Evolutionary conservation across 129 eudicot species (phyloP).

Genomic region (Mikania micrantha): DNA sequence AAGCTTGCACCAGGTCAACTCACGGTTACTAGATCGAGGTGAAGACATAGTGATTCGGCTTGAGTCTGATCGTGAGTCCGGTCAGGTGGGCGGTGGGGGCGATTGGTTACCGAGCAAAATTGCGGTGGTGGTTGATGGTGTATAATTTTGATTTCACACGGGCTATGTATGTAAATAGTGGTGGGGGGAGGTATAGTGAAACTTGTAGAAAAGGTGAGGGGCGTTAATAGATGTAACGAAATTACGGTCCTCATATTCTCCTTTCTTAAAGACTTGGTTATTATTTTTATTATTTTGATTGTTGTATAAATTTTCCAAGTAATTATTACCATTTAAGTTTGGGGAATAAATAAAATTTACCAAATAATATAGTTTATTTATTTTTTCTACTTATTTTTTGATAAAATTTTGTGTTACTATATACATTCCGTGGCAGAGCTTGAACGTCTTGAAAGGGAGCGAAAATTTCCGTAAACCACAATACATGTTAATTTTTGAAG

Average conservation of each 20-base stretch:
- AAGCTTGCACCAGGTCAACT: conserved; percentile 38
- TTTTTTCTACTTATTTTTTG: too few relatives aligned
- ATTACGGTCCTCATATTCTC: conserved; percentile 16
- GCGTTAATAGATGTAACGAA: conserved; percentile 20
- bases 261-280: conserved; percentile 8
- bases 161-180: conserved; percentile 29
- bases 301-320: conserved; percentile 27
- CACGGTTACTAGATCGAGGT: conserved; percentile 9
- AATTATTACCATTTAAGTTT: conserved; percentile 12
- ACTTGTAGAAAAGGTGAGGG: conserved; percentile 21
- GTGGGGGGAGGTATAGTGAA: conserved; percentile 31
- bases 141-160: conserved; percentile 12
- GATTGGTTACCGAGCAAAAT: conserved; percentile 79
- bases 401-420: too few relatives aligned
- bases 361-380: not conserved
- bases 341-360: conserved; percentile 25
- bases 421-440: too few relatives aligned
- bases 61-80: conserved; percentile 37
- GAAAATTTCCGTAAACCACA: too few relatives aligned
- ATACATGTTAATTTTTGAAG: too few relatives aligned
- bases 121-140: conserved; percentile 39
- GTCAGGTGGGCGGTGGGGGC: conserved; percentile 31
- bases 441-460: too few relatives aligned
- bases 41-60: conserved; percentile 41
- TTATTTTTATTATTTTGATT: not conserved